Conservation (phyloP, 345 rosid species). For the Citrus glauca region DNA sequence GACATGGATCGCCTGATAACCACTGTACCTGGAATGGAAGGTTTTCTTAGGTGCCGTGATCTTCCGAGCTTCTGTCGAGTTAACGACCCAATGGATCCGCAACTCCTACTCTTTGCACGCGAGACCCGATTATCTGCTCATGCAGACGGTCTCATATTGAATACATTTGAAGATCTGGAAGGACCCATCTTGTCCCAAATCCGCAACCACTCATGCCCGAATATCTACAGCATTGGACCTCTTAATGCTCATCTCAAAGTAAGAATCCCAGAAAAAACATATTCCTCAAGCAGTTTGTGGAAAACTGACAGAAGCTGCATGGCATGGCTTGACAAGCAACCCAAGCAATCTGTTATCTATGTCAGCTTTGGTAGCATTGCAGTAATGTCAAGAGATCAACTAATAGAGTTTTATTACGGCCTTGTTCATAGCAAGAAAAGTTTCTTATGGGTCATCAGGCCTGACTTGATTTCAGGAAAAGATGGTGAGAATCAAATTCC, state of each 20-base stretch:
- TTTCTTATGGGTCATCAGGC: conserved; percentile 52
- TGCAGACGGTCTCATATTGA: conserved; percentile 52
- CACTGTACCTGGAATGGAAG: conserved; percentile 42
- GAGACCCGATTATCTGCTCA: conserved; percentile 25
- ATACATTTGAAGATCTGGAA: conserved; percentile 68
- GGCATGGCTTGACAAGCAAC: not conserved
- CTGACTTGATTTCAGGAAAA: conserved; percentile 1
- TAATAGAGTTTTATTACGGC: conserved; percentile 46
- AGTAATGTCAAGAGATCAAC: conserved; percentile 22
- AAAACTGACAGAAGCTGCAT: conserved; percentile 25
- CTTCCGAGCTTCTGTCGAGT: conserved; percentile 45
- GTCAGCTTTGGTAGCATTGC: conserved; percentile 51
- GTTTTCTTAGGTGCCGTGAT: conserved; percentile 41
- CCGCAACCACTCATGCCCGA: conserved; percentile 26
- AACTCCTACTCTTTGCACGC: conserved; percentile 8
- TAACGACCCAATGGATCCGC: conserved; percentile 13
- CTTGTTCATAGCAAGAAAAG: conserved; percentile 26
- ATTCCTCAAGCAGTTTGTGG: conserved; percentile 25
- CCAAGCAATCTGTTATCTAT: conserved; percentile 26
- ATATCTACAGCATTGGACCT: conserved; percentile 56
- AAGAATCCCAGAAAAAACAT: conserved; percentile 7
- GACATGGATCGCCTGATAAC: conserved; percentile 43
- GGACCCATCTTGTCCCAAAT: conserved; percentile 41
- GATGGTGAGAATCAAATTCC: conserved; percentile 7
- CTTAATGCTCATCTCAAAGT: conserved; percentile 35